Percentiles rank a stretch among this genome's conserved stretches.
Conservation (phyloP, 2,329 filamentous ascomycete species). For the Scedosporium aurantiacum region DNA sequence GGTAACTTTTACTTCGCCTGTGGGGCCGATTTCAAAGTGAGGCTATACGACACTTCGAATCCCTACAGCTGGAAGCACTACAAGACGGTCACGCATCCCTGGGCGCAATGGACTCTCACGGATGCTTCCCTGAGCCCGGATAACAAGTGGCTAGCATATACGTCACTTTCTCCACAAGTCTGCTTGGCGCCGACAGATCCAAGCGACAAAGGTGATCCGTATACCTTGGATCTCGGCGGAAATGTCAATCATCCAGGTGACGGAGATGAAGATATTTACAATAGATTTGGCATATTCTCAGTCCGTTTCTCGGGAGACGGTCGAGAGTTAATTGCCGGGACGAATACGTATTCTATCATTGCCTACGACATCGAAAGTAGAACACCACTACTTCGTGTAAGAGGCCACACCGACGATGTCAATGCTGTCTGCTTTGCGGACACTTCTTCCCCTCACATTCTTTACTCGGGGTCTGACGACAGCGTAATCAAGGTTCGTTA, state of each 20-base stretch:
- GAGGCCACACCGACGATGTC: slow-evolving; percentile 77
- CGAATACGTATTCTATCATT: slow-evolving; percentile 65
- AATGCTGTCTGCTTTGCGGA: slow-evolving; percentile 97
- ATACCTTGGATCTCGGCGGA: slow-evolving; percentile 60
- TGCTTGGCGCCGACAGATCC: slow-evolving; percentile 83
- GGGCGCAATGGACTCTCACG: slow-evolving; percentile 90
- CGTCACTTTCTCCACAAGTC: slow-evolving; percentile 73
- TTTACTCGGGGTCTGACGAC: slow-evolving; percentile 94
- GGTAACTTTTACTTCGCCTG: slow-evolving; percentile 95
- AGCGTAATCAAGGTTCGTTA: slow-evolving; percentile 66
- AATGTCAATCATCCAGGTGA: slow-evolving; percentile 22
- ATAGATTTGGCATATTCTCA: slow-evolving; percentile 66
- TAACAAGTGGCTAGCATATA: slow-evolving; percentile 85
- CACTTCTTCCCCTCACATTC: slow-evolving; percentile 74
- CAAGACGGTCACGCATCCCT: slow-evolving; percentile 77
- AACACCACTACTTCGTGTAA: slow-evolving; percentile 60
- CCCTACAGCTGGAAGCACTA: slow-evolving; percentile 94
- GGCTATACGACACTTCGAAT: slow-evolving; percentile 96
- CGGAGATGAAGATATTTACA: not conserved
- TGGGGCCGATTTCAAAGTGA: slow-evolving; percentile 84
- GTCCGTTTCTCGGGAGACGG: slow-evolving; percentile 89
- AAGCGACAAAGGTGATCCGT: slow-evolving; percentile 67
- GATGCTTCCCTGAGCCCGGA: slow-evolving; percentile 86
- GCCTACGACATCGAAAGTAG: slow-evolving; percentile 87
- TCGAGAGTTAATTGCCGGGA: slow-evolving; percentile 80